phyloP scores from a whole-genome alignment of 2,329 filamentous ascomycete genomes.

The Aspergillus sp. region DNA sequence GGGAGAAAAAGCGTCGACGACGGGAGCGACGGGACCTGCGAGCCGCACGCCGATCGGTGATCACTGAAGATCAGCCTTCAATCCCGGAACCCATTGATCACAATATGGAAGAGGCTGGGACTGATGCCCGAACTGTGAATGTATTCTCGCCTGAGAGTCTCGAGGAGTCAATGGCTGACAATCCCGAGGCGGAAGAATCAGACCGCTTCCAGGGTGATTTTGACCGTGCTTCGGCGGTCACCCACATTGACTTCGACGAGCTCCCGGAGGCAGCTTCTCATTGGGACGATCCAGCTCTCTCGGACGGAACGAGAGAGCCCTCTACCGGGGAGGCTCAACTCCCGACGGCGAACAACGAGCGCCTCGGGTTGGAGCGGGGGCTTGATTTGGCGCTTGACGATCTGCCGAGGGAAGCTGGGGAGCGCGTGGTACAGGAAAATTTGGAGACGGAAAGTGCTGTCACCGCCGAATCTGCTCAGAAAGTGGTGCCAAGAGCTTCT shows the following conservation, averaged over 20 bases:
- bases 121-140: background rate
- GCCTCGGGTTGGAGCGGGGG: background rate
- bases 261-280: background rate
- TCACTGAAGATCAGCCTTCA: background rate
- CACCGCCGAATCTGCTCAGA: background rate
- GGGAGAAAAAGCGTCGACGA: background rate
- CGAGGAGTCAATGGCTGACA: background rate
- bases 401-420: background rate
- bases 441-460: background rate
- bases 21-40: background rate
- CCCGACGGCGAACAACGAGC: background rate
- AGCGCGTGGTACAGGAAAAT: background rate
- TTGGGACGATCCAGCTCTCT: background rate
- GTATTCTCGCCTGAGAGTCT: background rate
- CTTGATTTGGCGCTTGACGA: background rate
- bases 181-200: background rate
- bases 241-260: background rate
- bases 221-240: background rate
- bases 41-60: background rate
- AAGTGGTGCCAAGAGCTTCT: background rate
- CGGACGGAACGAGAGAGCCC: background rate
- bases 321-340: background rate
- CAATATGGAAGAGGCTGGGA: background rate
- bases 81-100: background rate
- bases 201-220: background rate